Evolutionary conservation across 2,329 filamentous ascomycete genomes (phyloP), one percentile per base, ranked within the genome.

Genomic region (Botryotinia convoluta): DNA sequence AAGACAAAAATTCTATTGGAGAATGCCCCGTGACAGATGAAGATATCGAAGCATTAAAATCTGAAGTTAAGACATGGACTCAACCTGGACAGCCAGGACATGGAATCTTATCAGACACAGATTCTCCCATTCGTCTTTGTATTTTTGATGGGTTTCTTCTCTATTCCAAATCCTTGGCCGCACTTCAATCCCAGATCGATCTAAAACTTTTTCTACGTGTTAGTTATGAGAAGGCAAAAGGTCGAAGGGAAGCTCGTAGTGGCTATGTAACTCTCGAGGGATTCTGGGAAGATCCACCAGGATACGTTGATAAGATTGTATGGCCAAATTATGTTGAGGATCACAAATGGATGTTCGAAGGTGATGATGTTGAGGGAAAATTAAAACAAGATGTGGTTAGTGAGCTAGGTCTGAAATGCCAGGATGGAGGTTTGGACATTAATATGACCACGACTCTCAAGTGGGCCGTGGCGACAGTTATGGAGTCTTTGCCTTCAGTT

Each of bases 271-370:
- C 93, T 4, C 82, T 92, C 8, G 90, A 98, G 79, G 95, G 95
- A 42, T 99, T 98, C 84, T 99, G 96, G 96, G 87, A 91, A 73
- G 96, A 99, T 82, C 96, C 96, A 0, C 94, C 94, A 0, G 95
- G 93, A 0, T 99, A 98, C 81, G 94, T 98, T 54, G 95, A 98
- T 81, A 89, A 92, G 81, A 88, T 99, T 72, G 96, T 99, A 7
- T 99, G 96, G 96, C 95, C 95, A 5, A 95, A 97, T 79, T 98
- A 98, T 82, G 93, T 92, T 5, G 86, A 88, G 71, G 89, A 94
- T 78, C 95, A 98, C 83, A 85, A 85, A 35, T 97, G 93, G 86
- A 84, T 99, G 81, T 96, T 98, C 80, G 83, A 90, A 76, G 83
- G 84, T 12, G 91, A 89, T 0, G 84, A 95, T 80, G 92, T 93